Conservation (phyloP, 345 rosid genomes). For the Triadica sebifera region DNA sequence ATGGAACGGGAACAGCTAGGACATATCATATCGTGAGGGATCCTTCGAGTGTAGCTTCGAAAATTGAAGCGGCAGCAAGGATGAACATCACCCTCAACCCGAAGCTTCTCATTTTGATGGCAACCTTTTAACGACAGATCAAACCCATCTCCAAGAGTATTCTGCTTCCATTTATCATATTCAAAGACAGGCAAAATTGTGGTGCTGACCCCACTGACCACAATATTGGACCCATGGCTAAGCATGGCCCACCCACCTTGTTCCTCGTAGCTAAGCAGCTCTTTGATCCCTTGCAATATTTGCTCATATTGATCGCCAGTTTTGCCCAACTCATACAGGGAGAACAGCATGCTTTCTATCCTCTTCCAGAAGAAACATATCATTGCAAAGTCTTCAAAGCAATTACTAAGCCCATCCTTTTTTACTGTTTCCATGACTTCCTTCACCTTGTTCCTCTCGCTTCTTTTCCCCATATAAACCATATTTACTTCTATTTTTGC, state of each 20-base stretch:
- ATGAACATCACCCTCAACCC: constrained; percentile 25
- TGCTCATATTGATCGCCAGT: constrained; percentile 49
- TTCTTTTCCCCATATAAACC: constrained; percentile 75
- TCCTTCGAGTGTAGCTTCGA: constrained; percentile 48
- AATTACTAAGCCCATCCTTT: constrained; percentile 44
- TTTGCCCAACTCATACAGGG: constrained; percentile 69
- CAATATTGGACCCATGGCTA: constrained; percentile 50
- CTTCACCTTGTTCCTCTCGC: constrained; percentile 47
- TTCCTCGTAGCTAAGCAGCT: constrained; percentile 67
- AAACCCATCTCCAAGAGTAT: constrained; percentile 50
- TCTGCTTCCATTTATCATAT: constrained; percentile 57
- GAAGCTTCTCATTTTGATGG: constrained; percentile 37
- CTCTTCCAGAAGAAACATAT: constrained; percentile 93
- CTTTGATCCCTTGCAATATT: constrained; percentile 70
- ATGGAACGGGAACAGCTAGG: constrained; percentile 65
- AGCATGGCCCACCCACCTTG: constrained; percentile 79
- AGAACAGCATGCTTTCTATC: constrained; percentile 77
- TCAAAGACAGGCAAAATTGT: constrained; percentile 43
- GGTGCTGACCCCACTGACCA: constrained; percentile 51
- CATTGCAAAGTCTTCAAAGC: constrained; percentile 46
- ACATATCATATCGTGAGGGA: constrained; percentile 65
- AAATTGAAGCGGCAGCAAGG: constrained; percentile 76
- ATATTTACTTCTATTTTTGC: constrained; percentile 56
- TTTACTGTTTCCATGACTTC: constrained; percentile 34
- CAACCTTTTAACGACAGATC: constrained; percentile 50